These are phyloP conservation scores for Globisporangium ultimum DNA, from an alignment of 352 stramenopile species.

Conservation along the genomic window DNA sequence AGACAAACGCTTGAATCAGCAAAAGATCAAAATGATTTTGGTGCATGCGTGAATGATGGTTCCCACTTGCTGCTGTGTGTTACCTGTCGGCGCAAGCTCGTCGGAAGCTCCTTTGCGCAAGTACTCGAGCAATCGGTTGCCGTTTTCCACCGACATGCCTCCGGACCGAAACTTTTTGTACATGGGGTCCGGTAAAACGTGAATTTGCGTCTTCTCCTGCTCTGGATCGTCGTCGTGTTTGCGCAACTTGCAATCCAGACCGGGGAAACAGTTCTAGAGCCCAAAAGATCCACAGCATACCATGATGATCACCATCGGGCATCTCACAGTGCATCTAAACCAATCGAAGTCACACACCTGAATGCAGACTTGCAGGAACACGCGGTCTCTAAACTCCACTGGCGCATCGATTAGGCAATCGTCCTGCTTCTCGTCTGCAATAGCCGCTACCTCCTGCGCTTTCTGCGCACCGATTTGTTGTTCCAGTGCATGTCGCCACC, in stretches of 20 bases:
- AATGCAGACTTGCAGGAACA: slow-evolving; percentile 72
- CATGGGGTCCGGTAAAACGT: slow-evolving; percentile 57
- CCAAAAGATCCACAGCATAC: neutral
- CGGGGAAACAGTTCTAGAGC: slow-evolving; percentile 58
- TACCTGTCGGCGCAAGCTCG: slow-evolving; percentile 31
- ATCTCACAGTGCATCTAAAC: neutral
- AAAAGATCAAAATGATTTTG: neutral
- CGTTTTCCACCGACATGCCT: slow-evolving; percentile 48
- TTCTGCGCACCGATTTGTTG: slow-evolving; percentile 20
- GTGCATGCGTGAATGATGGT: no score
- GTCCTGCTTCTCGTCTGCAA: slow-evolving; percentile 18
- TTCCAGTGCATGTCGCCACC: slow-evolving; percentile 46
- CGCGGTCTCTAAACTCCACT: slow-evolving; percentile 45
- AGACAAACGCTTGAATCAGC: slow-evolving; percentile 4
- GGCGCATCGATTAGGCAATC: slow-evolving; percentile 35
- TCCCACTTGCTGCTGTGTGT: neutral
- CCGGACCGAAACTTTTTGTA: slow-evolving; percentile 66
- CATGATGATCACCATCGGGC: neutral
- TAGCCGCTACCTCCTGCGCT: slow-evolving; percentile 15
- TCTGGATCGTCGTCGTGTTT: slow-evolving; percentile 13
- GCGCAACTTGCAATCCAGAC: slow-evolving; percentile 56
- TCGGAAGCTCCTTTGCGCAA: slow-evolving; percentile 52
- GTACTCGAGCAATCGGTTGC: slow-evolving; percentile 42
- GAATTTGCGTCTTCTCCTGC: slow-evolving; percentile 27
- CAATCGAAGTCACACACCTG: slow-evolving; percentile 34